Conservation (phyloP, 1,284 basidiomycete genomes). For the Mycosarcoma mackinlayi region DNA sequence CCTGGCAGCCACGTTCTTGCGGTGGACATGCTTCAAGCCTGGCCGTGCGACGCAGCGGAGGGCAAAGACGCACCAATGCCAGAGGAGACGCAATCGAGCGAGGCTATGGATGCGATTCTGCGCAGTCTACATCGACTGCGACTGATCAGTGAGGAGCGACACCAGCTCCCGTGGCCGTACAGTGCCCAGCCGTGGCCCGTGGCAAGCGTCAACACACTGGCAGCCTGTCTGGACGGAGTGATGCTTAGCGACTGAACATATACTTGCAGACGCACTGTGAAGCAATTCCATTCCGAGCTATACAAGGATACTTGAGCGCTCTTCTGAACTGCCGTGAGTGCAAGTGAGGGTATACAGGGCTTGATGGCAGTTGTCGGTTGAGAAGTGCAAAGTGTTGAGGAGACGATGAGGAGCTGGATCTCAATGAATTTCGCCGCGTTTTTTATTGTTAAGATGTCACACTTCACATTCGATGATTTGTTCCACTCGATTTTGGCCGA, state of each 20-base stretch:
- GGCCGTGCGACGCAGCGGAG: neutral
- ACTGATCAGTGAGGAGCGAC: constrained; percentile 33
- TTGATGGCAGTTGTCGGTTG: too few relatives aligned
- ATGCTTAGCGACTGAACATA: constrained; percentile 8
- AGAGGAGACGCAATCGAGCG: neutral
- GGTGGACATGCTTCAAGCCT: constrained; percentile 18
- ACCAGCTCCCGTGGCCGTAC: constrained; percentile 18
- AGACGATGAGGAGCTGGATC: too few relatives aligned
- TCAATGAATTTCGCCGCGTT: too few relatives aligned
- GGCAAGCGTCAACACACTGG: constrained; percentile 24
- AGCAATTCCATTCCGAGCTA: too few relatives aligned
- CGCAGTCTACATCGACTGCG: constrained; percentile 30
- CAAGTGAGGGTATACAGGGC: too few relatives aligned
- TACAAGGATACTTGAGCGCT: too few relatives aligned
- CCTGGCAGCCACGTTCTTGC: constrained; percentile 10
- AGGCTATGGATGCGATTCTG: constrained; percentile 8
- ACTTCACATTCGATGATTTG: too few relatives aligned
- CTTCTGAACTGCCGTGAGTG: too few relatives aligned
- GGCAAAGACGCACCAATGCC: neutral
- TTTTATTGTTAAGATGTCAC: too few relatives aligned
- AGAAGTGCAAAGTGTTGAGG: too few relatives aligned
- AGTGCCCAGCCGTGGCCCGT: constrained; percentile 27
- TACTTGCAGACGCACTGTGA: too few relatives aligned
- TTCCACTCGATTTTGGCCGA: too few relatives aligned
- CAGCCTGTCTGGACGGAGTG: constrained; percentile 1